phyloP scores from a whole-genome alignment of 2,329 filamentous ascomycete species.

The Sporothrix pseudoabietina region DNA sequence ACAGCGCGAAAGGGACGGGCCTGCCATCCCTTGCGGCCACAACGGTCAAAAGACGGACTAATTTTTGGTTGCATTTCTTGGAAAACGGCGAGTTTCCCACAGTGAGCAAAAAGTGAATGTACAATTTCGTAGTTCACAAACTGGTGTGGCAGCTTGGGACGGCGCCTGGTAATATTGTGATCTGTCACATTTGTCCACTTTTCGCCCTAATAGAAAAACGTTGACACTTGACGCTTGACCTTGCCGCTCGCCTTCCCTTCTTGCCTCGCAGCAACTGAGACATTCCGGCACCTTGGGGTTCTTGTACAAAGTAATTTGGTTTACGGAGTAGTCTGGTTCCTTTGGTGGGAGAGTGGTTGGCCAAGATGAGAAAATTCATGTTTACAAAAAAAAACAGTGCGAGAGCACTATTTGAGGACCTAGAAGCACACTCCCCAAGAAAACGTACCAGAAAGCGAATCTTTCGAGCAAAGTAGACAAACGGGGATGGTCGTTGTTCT shows the following conservation, averaged over 20 bases:
- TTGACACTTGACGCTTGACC: not conserved
- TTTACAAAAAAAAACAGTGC: not conserved
- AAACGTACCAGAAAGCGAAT: not conserved
- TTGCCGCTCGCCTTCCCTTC: not conserved
- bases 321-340: too few relatives aligned
- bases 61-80: not conserved
- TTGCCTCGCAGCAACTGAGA: slow-evolving; percentile 13
- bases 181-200: slow-evolving; percentile 10
- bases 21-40: not conserved
- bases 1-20: not conserved
- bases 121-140: not conserved
- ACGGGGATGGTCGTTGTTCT: not conserved
- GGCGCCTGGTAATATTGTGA: not conserved
- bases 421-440: not conserved
- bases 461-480: slow-evolving; percentile 8
- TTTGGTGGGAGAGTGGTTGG: not conserved
- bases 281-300: not conserved
- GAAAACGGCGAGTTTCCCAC: not conserved
- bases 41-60: not conserved
- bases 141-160: not conserved
- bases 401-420: not conserved
- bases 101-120: not conserved
- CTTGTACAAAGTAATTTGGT: not conserved
- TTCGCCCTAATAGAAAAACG: slow-evolving; percentile 10
- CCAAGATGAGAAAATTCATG: not conserved